Evolutionary conservation across 495 filamentous ascomycete genomes (phyloP).

Genomic region (Podospora appendiculata): DNA sequence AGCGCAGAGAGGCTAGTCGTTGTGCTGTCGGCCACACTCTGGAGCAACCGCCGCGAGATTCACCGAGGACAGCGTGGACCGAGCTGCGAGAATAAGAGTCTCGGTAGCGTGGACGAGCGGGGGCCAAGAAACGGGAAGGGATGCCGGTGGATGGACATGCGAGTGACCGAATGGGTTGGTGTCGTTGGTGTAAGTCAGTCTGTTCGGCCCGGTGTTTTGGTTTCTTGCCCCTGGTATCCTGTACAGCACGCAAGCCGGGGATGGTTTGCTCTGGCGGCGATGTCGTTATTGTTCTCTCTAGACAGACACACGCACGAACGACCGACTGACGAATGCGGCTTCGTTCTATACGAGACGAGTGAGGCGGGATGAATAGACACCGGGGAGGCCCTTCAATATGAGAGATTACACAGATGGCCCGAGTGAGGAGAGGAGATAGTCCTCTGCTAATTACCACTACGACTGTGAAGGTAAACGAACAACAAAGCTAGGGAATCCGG

Average conservation of each 20-base stretch:
- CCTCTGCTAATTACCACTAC: not conserved
- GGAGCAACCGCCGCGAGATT: slow-evolving; percentile 17
- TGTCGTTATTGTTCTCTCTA: no score
- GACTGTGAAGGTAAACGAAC: not conserved
- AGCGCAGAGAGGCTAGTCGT: slow-evolving; percentile 14
- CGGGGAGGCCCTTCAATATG: not conserved
- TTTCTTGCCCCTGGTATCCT: no score
- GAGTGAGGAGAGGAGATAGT: not conserved
- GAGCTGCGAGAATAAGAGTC: not conserved
- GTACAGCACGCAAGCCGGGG: no score
- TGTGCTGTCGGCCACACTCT: slow-evolving; percentile 22
- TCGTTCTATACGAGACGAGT: not conserved
- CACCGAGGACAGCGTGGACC: slow-evolving; percentile 14
- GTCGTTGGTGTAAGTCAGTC: not conserved
- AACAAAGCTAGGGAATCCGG: slow-evolving; percentile 7
- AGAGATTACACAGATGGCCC: slow-evolving; percentile 4
- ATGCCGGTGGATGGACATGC: slow-evolving; percentile 7
- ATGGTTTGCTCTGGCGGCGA: no score
- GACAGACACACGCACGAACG: no score
- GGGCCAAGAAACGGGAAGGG: slow-evolving; percentile 17
- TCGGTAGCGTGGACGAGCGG: not conserved
- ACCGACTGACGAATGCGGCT: not conserved
- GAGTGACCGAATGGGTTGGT: not conserved
- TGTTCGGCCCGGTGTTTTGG: slow-evolving; percentile 10
- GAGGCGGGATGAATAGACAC: not conserved